These are phyloP conservation scores for Tremellales sp. DNA, from an alignment of 1,284 basidiomycete species.

Conservation along the genomic window DNA sequence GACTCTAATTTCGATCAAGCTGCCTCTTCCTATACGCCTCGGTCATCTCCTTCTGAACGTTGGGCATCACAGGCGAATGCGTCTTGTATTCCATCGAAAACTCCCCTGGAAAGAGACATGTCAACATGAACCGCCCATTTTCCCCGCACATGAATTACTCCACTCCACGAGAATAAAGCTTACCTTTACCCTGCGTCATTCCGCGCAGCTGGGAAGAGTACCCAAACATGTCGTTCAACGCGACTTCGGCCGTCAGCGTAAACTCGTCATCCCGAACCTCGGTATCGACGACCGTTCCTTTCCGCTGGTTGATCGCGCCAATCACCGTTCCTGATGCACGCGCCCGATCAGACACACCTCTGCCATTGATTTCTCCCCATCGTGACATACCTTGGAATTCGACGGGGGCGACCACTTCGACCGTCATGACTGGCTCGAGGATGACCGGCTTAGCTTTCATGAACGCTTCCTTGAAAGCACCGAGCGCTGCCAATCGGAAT, in stretches of 20 bases:
- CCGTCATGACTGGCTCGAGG: conserved; percentile 96
- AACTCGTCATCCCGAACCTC: conserved; percentile 98
- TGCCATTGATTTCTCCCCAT: background rate
- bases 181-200: conserved; percentile 89
- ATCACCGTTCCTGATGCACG: conserved; percentile 77
- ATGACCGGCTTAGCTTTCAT: conserved; percentile 72
- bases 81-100: conserved; percentile 96
- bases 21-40: conserved; percentile 61
- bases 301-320: conserved; percentile 86
- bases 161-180: conserved; percentile 17
- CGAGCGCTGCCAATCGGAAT: conserved; percentile 84
- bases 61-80: conserved; percentile 82
- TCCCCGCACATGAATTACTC: background rate
- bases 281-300: conserved; percentile 92
- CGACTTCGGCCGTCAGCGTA: conserved; percentile 84
- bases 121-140: background rate
- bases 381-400: conserved; percentile 94
- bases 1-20: conserved; percentile 20
- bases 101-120: conserved; percentile 56
- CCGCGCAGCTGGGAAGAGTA: conserved; percentile 90
- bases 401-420: conserved; percentile 91
- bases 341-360: background rate
- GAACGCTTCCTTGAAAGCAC: conserved; percentile 91
- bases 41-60: conserved; percentile 77
- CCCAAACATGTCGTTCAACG: conserved; percentile 98